Base-by-base conservation (phyloP, 805 yeast species). In the Millerago galiae region DNA sequence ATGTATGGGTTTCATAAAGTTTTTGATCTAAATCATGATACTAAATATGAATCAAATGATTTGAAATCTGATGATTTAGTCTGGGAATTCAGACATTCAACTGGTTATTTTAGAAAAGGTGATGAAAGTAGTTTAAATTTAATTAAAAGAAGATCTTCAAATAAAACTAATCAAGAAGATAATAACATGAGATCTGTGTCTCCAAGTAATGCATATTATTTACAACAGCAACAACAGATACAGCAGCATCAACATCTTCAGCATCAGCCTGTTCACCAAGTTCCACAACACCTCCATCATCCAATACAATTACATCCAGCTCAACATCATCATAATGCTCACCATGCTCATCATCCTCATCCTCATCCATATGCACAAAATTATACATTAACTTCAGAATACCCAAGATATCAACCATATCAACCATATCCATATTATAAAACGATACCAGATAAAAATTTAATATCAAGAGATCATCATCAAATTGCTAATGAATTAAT, bases 1-100 rank as follows among this genome's bases (percentile, higher is more conserved):
- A 91, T 90, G 97, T 89, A 89, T 60, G 96, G 96, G 1, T 89
- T 90, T 67, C 96, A 90, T 62, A 89, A 90, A 65, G 81, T 75
- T 66, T 52, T 56, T 41, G 62, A 55, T 46, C 35, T 50, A 2
- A 51, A 46, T 24, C 48, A 40, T 35, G 52, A 51, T 14, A 43
- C 44, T n/a, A 43, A 45, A 8, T 32, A 38, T 13, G 35, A 25
- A 17, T 21, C 24, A 4, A 21, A 34, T 34, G 37, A 16, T 9
- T 26, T 8, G 13, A 42, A 42, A 21, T 13, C 39, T 18, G 60
- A 55, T 25, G 58, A 49, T 46, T 36, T 55, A 8, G 45, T 50
- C 15, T 87, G 96, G 96, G 95, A 88, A 63, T 87, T 87, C 61
- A 76, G 79, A 40, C 96, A 87, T 55, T 74, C 83, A 8, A 77